Evolutionary conservation across 306 rosid genomes (phyloP), one percentile per base, ranked within the genome.

Genomic region (Pterocarpus santalinus): DNA sequence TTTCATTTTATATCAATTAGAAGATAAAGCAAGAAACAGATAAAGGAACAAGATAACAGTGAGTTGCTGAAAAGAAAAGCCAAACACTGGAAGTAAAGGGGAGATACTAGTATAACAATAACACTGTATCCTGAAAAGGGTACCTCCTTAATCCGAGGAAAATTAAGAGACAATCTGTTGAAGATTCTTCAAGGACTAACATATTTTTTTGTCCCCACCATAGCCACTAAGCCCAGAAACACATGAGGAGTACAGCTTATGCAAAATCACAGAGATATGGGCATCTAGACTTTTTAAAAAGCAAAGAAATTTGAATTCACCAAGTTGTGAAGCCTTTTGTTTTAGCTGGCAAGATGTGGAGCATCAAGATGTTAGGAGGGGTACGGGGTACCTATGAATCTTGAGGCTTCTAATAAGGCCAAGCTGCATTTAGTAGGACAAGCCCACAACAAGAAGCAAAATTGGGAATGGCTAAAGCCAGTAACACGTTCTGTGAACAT

Each of bases 191-290:
- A 69, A 52, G 39, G 58, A 57, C 67, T 7, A 55, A 2, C 52
- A 28, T n/a, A 80, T 77, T 49, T 80, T 47, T 82, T 64, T 68
- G 86, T 85, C 86, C 86, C 88, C 82, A 71, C 86, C 85, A 79
- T 70, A 79, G 70, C 75, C 56, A 75, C 66, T 64, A 64, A 77
- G 58, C 74, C 63, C 80, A 80, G 56, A 67, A 81, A 58, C 64
- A 74, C 78, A 77, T 65, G 75, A 78, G 85, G 82, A 51, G 67
- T 74, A 86, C 86, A 86, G 83, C 88, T 79, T 78, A 65, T 71
- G 32, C 55, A 35, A 77, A 58, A 35, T 67, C 62, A 65, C 65
- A 78, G 69, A 49, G 65, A 72, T 36, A 79, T 3, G 58, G 65
- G 65, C 63, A 55, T 63, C 32, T 73, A 43, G 80, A 77, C 83